phyloP scores from a whole-genome alignment of 2,329 filamentous ascomycete genomes.

The Paramyrothecium roridum region DNA sequence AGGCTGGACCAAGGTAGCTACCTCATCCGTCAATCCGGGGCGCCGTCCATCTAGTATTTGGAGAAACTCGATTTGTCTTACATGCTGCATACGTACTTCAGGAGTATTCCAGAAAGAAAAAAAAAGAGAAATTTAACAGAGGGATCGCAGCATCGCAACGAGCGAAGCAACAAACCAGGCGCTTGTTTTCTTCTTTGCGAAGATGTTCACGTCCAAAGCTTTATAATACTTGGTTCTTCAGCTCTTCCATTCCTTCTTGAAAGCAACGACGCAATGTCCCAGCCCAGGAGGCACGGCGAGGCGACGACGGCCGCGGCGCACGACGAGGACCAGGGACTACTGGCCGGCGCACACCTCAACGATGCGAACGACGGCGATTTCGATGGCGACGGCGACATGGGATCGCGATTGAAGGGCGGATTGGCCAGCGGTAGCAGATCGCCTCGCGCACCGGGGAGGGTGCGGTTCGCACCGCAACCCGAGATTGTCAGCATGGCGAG shows the following conservation, averaged over 20 bases:
- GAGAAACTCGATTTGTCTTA: background rate
- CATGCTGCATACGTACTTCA: background rate
- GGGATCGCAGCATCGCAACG: background rate
- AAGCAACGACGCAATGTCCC: slow-evolving; percentile 25
- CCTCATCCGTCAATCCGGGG: background rate
- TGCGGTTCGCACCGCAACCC: slow-evolving; percentile 66
- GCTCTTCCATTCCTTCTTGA: background rate
- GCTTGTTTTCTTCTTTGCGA: slow-evolving; percentile 1
- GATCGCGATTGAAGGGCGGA: slow-evolving; percentile 7
- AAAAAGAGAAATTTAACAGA: too few species aligned
- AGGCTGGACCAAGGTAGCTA: too few species aligned
- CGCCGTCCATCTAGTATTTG: background rate
- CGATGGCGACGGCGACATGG: slow-evolving; percentile 9
- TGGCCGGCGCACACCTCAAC: slow-evolving; percentile 16
- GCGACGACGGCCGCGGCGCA: slow-evolving; percentile 15
- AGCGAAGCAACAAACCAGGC: background rate
- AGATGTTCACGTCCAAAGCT: slow-evolving; percentile 4
- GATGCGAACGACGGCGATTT: slow-evolving; percentile 12
- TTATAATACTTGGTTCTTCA: background rate
- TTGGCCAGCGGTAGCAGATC: slow-evolving; percentile 6
- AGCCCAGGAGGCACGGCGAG: slow-evolving; percentile 24
- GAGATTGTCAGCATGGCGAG: slow-evolving; percentile 33
- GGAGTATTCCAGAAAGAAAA: background rate
- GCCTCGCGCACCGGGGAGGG: slow-evolving; percentile 59
- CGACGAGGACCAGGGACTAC: slow-evolving; percentile 29